Evolutionary conservation across 495 filamentous ascomycete genomes (phyloP).

Genomic region (Aspergillus bridgeri): DNA sequence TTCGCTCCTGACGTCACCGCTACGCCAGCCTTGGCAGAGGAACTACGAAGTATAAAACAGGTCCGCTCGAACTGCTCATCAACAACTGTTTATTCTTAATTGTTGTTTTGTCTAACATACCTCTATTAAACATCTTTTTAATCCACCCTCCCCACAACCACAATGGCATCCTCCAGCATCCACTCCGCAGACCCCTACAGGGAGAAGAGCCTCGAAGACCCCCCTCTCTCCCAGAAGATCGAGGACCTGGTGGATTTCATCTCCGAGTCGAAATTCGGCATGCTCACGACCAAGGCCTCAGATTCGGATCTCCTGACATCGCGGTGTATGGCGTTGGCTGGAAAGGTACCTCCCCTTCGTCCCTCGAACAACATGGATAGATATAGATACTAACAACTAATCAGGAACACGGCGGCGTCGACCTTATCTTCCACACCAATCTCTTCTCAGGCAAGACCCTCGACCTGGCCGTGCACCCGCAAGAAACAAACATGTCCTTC

Average conservation of each 20-base stretch:
- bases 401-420: constrained; percentile 73
- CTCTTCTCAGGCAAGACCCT: constrained; percentile 89
- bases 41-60: constrained; percentile 2
- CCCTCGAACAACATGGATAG: background rate
- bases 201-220: constrained; percentile 60
- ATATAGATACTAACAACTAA: background rate
- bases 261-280: constrained; percentile 70
- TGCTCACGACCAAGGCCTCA: constrained; percentile 68
- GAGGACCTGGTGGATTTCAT: constrained; percentile 70
- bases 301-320: constrained; percentile 68
- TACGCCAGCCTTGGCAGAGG: constrained; percentile 18
- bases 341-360: constrained; percentile 51
- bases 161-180: constrained; percentile 53
- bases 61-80: background rate
- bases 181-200: constrained; percentile 79
- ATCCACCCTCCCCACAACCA: constrained; percentile 6
- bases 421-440: constrained; percentile 92
- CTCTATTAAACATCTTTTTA: background rate
- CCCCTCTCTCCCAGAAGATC: constrained; percentile 70
- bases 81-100: background rate
- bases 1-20: constrained; percentile 17
- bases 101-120: background rate
- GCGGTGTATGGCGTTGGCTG: constrained; percentile 86
- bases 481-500: constrained; percentile 82
- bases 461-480: constrained; percentile 68